A percentile compares a stretch with the other conserved stretches of the same genome.
Conservation (phyloP, 2,329 filamentous ascomycete genomes). For the Mycogone perniciosa region DNA sequence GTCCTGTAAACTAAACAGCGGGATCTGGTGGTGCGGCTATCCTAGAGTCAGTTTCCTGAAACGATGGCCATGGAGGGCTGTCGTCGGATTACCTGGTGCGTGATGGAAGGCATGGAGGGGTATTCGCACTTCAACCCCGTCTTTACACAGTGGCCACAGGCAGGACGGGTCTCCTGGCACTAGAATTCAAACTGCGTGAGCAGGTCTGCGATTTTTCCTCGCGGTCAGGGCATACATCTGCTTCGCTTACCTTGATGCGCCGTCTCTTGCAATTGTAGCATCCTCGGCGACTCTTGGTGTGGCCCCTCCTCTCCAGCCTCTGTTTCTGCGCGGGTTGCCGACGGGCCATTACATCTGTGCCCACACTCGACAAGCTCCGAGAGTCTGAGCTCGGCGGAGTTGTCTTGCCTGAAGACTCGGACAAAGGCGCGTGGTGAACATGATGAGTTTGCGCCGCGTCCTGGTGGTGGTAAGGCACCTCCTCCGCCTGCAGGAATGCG, state of each 20-base stretch:
- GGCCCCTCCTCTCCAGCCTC: constrained; percentile 50
- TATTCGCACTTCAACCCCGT: constrained; percentile 58
- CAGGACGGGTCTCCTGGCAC: constrained; percentile 60
- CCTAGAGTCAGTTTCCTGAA: background rate
- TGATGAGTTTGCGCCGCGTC: constrained; percentile 10
- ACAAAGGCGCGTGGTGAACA: constrained; percentile 12
- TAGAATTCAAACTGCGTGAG: constrained; percentile 22
- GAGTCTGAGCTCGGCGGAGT: constrained; percentile 26
- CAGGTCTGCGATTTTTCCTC: background rate
- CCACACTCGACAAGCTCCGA: constrained; percentile 18
- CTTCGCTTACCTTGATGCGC: constrained; percentile 50
- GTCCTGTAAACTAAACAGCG: constrained; percentile 54
- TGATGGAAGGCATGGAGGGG: constrained; percentile 43
- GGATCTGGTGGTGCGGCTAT: constrained; percentile 52
- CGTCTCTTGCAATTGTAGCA: constrained; percentile 63
- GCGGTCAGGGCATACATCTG: background rate
- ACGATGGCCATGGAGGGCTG: background rate
- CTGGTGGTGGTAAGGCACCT: constrained; percentile 21
- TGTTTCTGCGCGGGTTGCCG: constrained; percentile 26
- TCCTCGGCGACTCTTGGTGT: constrained; percentile 59
- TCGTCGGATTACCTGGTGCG: constrained; percentile 38
- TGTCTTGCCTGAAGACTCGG: constrained; percentile 25
- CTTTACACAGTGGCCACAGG: constrained; percentile 58
- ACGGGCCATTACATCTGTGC: constrained; percentile 13
- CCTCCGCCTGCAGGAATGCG: constrained; percentile 29